Evolutionary conservation across 1,284 basidiomycete species (phyloP), one percentile per base, ranked within the genome.

Genomic region (Pholiota adiposa): DNA sequence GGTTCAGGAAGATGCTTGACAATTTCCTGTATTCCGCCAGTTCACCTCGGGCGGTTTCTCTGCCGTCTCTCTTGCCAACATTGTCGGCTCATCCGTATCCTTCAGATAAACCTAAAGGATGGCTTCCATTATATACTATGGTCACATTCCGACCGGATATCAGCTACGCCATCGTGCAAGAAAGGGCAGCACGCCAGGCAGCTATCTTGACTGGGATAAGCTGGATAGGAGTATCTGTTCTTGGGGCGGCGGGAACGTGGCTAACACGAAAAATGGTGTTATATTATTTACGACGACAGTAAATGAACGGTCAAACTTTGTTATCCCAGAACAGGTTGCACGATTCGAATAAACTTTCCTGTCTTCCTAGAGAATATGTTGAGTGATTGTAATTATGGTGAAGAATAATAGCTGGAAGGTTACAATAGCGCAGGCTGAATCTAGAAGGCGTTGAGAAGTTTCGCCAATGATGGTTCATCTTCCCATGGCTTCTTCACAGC

Each of bases 81-180:
- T 65, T 86, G 60, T 72, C 80, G 58, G 75, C 69, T 59, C 75
- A 79, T 51, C 77, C 86, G 16, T 93, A 89, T 71, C 81, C 84
- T 49, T 70, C 83, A 60, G 70, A 73, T 54, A 73, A 79, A 56
- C 86, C 89, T 38, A 74, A 75, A 59, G 92, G 92, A 34, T 99
- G 97, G 97, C 83, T 94, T 59, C 93, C 94, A 53, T 81, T 97
- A 55, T 99, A 99, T 75, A 93, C 93, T 33, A 97, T 98, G 95
- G 92, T 97, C 65, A 98, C 97, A 38, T 99, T 99, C 79, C 85
- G 95, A 40, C 93, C 94, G 46, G 96, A 98, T 74, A 86, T 98
- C 64, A 90, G 89, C 69, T 98, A 98, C 73, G 88, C 89, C 60
- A 85, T 83, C 38, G 93, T 86, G 44, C 82, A 83, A 69, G 80